phyloP scores from a whole-genome alignment of 2,329 filamentous ascomycete genomes.

The Penicillium sp. region DNA sequence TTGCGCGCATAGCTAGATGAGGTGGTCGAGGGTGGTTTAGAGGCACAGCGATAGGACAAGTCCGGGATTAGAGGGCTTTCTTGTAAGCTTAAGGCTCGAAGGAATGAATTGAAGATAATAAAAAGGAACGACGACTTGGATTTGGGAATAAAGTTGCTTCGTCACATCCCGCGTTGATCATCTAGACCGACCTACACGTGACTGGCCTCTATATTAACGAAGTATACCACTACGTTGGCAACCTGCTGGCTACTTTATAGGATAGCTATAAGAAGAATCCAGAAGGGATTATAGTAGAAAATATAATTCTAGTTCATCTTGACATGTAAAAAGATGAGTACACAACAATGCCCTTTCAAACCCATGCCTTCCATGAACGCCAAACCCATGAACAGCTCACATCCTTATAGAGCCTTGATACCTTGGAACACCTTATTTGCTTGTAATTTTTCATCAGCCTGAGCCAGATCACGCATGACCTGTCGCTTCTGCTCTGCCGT shows the following conservation, averaged over 20 bases:
- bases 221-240: background rate
- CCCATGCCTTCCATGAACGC: slow-evolving; percentile 12
- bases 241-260: background rate
- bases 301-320: background rate
- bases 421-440: slow-evolving; percentile 55
- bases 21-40: background rate
- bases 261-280: background rate
- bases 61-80: background rate
- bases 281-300: background rate
- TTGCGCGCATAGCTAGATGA: slow-evolving; percentile 33
- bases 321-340: background rate
- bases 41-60: background rate
- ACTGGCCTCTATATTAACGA: slow-evolving; percentile 1
- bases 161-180: slow-evolving; percentile 14
- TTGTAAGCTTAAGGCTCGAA: background rate
- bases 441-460: slow-evolving; percentile 63
- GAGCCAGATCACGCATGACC: slow-evolving; percentile 76
- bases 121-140: background rate
- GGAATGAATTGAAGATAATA: background rate
- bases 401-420: slow-evolving; percentile 45
- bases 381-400: slow-evolving; percentile 8
- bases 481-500: slow-evolving; percentile 73
- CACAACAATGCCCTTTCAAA: slow-evolving; percentile 7
- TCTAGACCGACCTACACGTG: slow-evolving; percentile 22
- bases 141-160: slow-evolving; percentile 3